These are phyloP conservation scores for Colletotrichum chrysophilum DNA, from an alignment of 2,329 filamentous ascomycete genomes.

Conservation along the genomic window DNA sequence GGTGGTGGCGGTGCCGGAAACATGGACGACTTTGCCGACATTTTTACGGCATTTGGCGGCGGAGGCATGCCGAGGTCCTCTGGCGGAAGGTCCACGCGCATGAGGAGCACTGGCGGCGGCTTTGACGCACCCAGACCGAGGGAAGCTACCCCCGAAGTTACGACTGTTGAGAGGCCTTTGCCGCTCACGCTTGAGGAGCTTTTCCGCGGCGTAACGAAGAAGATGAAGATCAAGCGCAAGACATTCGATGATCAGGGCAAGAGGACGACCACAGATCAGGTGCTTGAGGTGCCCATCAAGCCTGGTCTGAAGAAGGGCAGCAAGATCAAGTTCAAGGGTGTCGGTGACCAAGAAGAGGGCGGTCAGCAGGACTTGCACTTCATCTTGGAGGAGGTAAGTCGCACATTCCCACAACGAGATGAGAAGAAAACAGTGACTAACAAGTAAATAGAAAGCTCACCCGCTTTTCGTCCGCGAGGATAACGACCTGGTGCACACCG, in stretches of 20 bases:
- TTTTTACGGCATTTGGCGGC: slow-evolving; percentile 59
- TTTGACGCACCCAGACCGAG: slow-evolving; percentile 33
- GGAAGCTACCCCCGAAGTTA: slow-evolving; percentile 79
- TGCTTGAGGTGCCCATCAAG: slow-evolving; percentile 95
- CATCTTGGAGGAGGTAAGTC: slow-evolving; percentile 86
- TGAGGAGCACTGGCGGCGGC: slow-evolving; percentile 43
- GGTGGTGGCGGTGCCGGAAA: slow-evolving; percentile 38
- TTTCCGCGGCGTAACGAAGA: slow-evolving; percentile 87
- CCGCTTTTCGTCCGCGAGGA: slow-evolving; percentile 84
- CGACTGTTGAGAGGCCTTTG: slow-evolving; percentile 85
- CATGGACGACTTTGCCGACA: slow-evolving; percentile 55
- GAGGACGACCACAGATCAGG: slow-evolving; percentile 84
- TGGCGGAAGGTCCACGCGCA: slow-evolving; percentile 45
- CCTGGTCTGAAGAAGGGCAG: slow-evolving; percentile 94
- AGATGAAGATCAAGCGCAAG: slow-evolving; percentile 98
- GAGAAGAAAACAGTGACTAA: slow-evolving; percentile 40
- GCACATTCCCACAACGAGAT: too few relatives aligned
- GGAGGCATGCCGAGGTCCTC: slow-evolving; percentile 37
- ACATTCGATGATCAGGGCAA: slow-evolving; percentile 88
- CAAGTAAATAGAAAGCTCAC: slow-evolving; percentile 76
- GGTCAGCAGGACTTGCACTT: slow-evolving; percentile 96
- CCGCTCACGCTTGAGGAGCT: slow-evolving; percentile 87
- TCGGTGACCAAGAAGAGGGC: slow-evolving; percentile 97
- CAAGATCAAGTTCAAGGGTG: slow-evolving; percentile 97
- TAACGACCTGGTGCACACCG: slow-evolving; percentile 80